A percentile compares a stretch with the other conserved stretches of the same genome.
Evolutionary conservation across 228 moss, liverwort and hornwort genomes (phyloP).

Genomic region (Sphagnum fallax): DNA sequence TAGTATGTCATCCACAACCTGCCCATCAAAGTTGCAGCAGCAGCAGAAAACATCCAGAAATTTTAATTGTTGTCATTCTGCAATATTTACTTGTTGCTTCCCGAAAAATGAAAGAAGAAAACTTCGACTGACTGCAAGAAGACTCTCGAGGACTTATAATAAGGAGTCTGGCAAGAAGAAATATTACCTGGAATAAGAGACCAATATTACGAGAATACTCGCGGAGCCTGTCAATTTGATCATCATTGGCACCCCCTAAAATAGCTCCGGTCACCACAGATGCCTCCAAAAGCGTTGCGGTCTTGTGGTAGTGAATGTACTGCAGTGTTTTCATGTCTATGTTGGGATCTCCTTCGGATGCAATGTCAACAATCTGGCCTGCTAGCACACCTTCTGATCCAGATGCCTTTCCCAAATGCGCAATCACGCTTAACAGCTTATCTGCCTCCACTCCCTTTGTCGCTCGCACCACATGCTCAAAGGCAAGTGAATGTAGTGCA

Average conservation of each 20-base stretch:
- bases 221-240: constrained; percentile 57
- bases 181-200: constrained; percentile 63
- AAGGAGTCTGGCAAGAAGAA: too few species aligned
- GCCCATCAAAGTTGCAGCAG: background rate
- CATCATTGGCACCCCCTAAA: constrained; percentile 73
- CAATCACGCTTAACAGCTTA: constrained; percentile 50
- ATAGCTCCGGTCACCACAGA: constrained; percentile 78
- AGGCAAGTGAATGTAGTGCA: constrained; percentile 61
- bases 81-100: too few species aligned
- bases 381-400: constrained; percentile 77
- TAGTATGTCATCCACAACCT: constrained; percentile 90
- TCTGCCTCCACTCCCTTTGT: constrained; percentile 59
- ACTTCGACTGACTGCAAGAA: too few species aligned
- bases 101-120: too few species aligned
- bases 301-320: constrained; percentile 82
- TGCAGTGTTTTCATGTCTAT: constrained; percentile 59
- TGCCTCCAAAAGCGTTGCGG: constrained; percentile 66
- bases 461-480: constrained; percentile 64
- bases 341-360: constrained; percentile 44
- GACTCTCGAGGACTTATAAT: too few species aligned
- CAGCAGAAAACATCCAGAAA: too few species aligned
- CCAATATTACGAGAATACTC: constrained; percentile 64
- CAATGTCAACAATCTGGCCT: constrained; percentile 79
- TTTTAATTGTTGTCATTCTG: too few species aligned
- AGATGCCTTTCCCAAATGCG: constrained; percentile 55